Base-by-base conservation (phyloP, 2,329 filamentous ascomycete genomes). In the Thermothelomyces thermophilus region DNA sequence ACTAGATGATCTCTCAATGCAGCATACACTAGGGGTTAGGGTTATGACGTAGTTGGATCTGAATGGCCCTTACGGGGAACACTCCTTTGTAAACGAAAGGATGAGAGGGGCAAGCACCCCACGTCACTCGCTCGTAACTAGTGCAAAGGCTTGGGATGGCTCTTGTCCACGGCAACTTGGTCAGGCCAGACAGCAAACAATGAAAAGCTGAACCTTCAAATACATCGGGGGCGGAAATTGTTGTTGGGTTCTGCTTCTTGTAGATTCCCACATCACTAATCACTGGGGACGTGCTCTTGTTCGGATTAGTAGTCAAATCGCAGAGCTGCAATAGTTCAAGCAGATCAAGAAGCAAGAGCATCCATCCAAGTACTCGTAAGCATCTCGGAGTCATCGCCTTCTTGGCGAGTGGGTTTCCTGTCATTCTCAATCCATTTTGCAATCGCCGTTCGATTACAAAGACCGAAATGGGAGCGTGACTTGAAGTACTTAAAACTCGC, bases 31-130 rank as follows among this genome's bases (percentile, higher is more conserved):
- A 8, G 37, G 53, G 53, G 53, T 54, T 56, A 54, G 53, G 53
- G 53, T 49, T 41, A 56, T 56, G 54, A 56, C 54, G 54, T 56
- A 48, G 40, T 31, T 30, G 13, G 11, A 28, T 16, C 17, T 8
- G 16, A n/a, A n/a, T n/a, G n/a, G n/a, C n/a, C n/a, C n/a, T n/a
- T n/a, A n/a, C n/a, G n/a, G n/a, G n/a, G n/a, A n/a, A n/a, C n/a
- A n/a, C n/a, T n/a, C n/a, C n/a, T n/a, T n/a, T n/a, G n/a, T n/a
- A 13, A 16, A 22, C 41, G 3, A 11, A 11, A 26, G 4, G 1
- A 41, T n/a, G 16, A 17, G 34, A 41, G 44, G 49, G 41, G 46
- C 41, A 43, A 14, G 5, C 9, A 26, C 44, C 41, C 24, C 41
- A 48, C 48, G 48, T 51, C 52, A 51, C 48, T 42, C 16, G 17